A percentile compares a stretch with the other conserved stretches of the same genome.
Evolutionary conservation across 1,284 basidiomycete genomes (phyloP).

Genomic region (Ceratobasidium theobromae): DNA sequence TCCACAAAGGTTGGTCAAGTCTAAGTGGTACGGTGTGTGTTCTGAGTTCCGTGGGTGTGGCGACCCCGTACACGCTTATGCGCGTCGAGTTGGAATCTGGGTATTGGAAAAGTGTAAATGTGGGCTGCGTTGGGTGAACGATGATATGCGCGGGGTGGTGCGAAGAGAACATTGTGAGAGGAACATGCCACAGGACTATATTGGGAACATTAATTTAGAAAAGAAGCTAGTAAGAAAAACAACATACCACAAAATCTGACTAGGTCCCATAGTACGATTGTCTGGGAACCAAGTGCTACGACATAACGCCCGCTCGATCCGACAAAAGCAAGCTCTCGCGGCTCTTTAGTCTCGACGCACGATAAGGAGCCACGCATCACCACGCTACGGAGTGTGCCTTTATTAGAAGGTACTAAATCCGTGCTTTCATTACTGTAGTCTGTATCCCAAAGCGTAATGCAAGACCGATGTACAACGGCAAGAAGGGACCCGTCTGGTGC

Average conservation of each 20-base stretch:
- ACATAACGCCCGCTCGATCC: constrained; percentile 65
- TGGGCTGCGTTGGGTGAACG: constrained; percentile 57
- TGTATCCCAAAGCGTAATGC: constrained; percentile 79
- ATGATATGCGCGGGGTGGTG: constrained; percentile 46
- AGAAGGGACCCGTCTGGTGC: constrained; percentile 87
- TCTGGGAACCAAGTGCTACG: constrained; percentile 53
- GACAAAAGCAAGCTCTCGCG: constrained; percentile 51
- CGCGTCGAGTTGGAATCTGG: constrained; percentile 45
- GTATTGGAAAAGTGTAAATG: constrained; percentile 58
- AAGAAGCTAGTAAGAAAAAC: not conserved
- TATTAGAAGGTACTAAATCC: constrained; percentile 46
- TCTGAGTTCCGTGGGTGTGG: constrained; percentile 50
- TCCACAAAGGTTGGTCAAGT: constrained; percentile 53
- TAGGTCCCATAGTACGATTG: constrained; percentile 80
- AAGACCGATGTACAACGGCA: constrained; percentile 68
- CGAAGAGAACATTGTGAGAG: constrained; percentile 46
- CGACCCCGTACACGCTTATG: constrained; percentile 53
- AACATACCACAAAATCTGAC: constrained; percentile 65
- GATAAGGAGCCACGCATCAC: constrained; percentile 47
- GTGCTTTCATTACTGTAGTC: constrained; percentile 52
- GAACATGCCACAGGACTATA: constrained; percentile 61
- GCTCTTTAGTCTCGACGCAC: constrained; percentile 43
- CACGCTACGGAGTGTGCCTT: no score
- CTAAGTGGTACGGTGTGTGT: constrained; percentile 59
- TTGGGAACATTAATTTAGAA: not conserved